Conservation (phyloP, 805 yeast species). For the Kluyveromyces starmeri region DNA sequence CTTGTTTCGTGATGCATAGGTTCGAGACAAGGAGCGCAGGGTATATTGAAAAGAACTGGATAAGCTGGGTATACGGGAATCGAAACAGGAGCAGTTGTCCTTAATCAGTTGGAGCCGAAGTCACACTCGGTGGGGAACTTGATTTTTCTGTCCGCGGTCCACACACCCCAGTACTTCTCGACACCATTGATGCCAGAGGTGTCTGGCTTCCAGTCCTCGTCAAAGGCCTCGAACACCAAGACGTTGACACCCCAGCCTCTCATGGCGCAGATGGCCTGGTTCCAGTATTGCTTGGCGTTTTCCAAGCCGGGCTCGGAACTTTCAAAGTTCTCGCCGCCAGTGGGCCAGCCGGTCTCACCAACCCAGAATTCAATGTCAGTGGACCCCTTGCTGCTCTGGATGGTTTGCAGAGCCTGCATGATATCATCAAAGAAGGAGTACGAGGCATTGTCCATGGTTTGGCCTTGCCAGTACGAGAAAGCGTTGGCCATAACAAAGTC, state of each 20-base stretch:
- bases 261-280: constrained; percentile 82
- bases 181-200: constrained; percentile 79
- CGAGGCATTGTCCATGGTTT: constrained; percentile 70
- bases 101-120: constrained; percentile 18
- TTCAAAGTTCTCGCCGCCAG: constrained; percentile 69
- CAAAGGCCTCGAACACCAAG: constrained; percentile 88
- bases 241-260: constrained; percentile 96
- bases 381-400: constrained; percentile 80
- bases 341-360: constrained; percentile 98
- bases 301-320: constrained; percentile 54
- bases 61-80: too few species aligned
- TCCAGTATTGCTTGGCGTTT: constrained; percentile 79
- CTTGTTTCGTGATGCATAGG: too few species aligned
- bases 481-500: constrained; percentile 91
- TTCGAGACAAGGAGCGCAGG: too few species aligned
- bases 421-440: constrained; percentile 93
- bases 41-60: too few species aligned
- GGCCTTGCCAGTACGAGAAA: constrained; percentile 99
- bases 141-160: constrained; percentile 40
- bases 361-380: constrained; percentile 87
- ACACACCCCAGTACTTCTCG: constrained; percentile 94
- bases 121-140: constrained; percentile 43
- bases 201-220: constrained; percentile 93
- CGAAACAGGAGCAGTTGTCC: not conserved
- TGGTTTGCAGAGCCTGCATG: constrained; percentile 90